These are phyloP conservation scores for Mytilinidion resinicola DNA, from an alignment of 495 filamentous ascomycete genomes.

Conservation along the genomic window DNA sequence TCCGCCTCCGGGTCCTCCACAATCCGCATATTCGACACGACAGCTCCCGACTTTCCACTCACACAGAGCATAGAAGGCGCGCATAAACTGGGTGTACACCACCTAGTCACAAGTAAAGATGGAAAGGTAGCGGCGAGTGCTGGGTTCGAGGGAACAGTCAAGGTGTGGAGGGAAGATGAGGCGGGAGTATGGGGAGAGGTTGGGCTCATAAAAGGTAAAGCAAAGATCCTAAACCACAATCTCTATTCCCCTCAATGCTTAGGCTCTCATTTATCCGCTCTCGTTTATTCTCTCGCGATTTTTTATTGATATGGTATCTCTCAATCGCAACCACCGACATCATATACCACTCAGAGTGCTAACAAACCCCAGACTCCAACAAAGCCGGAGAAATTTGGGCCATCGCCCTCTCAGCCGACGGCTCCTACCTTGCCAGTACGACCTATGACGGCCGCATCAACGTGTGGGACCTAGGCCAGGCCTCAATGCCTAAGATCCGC, in stretches of 20 bases:
- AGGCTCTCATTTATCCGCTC: background rate
- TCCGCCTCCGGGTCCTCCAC: slow-evolving; percentile 77
- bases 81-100: slow-evolving; percentile 85
- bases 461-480: slow-evolving; percentile 67
- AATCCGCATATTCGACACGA: slow-evolving; percentile 69
- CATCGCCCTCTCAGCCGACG: slow-evolving; percentile 72
- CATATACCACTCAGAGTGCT: background rate
- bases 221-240: background rate
- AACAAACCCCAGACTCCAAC: slow-evolving; percentile 37
- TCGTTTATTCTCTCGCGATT: background rate
- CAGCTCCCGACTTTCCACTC: slow-evolving; percentile 62
- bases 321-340: background rate
- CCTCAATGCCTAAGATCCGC: slow-evolving; percentile 49
- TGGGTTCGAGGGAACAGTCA: slow-evolving; percentile 81
- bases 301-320: background rate
- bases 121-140: slow-evolving; percentile 69
- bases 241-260: background rate
- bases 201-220: background rate
- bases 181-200: slow-evolving; percentile 44
- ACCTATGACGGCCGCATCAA: slow-evolving; percentile 79
- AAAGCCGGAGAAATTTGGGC: slow-evolving; percentile 74
- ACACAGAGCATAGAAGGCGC: slow-evolving; percentile 66
- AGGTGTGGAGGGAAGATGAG: slow-evolving; percentile 62
- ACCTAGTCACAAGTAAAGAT: slow-evolving; percentile 62
- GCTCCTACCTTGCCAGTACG: slow-evolving; percentile 72